phyloP scores from a whole-genome alignment of 1,139 yeast genomes.

The Kluyveromyces sp. region DNA sequence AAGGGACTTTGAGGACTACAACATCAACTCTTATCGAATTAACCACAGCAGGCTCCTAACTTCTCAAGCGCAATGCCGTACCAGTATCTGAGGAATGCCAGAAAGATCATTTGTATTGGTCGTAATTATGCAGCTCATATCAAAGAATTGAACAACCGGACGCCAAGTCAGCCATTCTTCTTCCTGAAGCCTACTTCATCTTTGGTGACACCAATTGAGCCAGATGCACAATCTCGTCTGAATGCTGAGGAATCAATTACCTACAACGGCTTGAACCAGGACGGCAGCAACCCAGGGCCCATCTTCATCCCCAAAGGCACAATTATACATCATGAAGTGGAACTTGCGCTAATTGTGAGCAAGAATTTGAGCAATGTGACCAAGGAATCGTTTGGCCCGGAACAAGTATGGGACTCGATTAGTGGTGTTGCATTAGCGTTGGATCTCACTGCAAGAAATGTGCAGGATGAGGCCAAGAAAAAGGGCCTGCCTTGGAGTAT shows the following conservation, averaged over 20 bases:
- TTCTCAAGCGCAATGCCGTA: slow-evolving; percentile 34
- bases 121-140: slow-evolving; percentile 95
- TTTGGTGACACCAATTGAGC: slow-evolving; percentile 37
- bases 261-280: slow-evolving; percentile 22
- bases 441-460: slow-evolving; percentile 92
- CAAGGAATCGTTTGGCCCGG: slow-evolving; percentile 46
- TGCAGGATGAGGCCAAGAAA: slow-evolving; percentile 89
- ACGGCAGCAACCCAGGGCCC: slow-evolving; percentile 48
- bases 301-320: slow-evolving; percentile 78
- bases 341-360: slow-evolving; percentile 72
- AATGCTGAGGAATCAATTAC: slow-evolving; percentile 12
- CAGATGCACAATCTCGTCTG: slow-evolving; percentile 1
- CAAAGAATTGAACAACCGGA: slow-evolving; percentile 73
- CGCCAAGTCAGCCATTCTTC: slow-evolving; percentile 82
- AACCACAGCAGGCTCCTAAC: too few species aligned
- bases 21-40: too few species aligned
- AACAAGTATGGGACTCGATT: slow-evolving; percentile 70
- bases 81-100: slow-evolving; percentile 55
- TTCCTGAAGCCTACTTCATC: slow-evolving; percentile 81
- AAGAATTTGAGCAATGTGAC: slow-evolving; percentile 57
- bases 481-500: slow-evolving; percentile 96
- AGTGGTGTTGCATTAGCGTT: slow-evolving; percentile 83
- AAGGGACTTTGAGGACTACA: too few species aligned
- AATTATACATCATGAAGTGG: slow-evolving; percentile 86
- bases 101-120: slow-evolving; percentile 88